These are phyloP conservation scores for Pulveroboletus frians DNA, from an alignment of 768 basidiomycete genomes.

Conservation along the genomic window DNA sequence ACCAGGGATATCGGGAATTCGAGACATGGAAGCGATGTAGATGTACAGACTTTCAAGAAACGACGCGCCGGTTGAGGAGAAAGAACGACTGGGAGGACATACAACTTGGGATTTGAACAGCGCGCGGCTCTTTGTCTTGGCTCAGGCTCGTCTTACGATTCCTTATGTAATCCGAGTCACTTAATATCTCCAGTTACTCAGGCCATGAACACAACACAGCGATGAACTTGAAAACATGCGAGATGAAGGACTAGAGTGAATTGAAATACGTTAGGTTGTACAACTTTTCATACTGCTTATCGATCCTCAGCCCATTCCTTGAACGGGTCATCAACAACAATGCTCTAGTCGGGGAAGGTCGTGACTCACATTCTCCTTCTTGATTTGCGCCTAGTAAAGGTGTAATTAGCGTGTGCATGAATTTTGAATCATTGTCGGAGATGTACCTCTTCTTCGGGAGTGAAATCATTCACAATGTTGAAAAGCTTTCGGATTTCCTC, in stretches of 20 bases:
- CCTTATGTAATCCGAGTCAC: slow-evolving; percentile 18
- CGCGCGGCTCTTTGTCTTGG: not conserved
- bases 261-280: slow-evolving; percentile 25
- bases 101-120: not conserved
- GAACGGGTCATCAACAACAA: slow-evolving; percentile 18
- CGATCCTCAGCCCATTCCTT: slow-evolving; percentile 95
- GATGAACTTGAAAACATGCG: slow-evolving; percentile 19
- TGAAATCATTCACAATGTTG: slow-evolving; percentile 98
- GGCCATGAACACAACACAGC: slow-evolving; percentile 11
- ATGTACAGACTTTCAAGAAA: not conserved
- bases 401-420: not conserved
- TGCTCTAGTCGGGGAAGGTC: not conserved
- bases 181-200: not conserved
- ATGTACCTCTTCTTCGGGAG: slow-evolving; percentile 94
- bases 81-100: not conserved
- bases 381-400: slow-evolving; percentile 79
- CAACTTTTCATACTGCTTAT: slow-evolving; percentile 37
- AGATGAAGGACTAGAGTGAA: slow-evolving; percentile 17
- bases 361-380: slow-evolving; percentile 91
- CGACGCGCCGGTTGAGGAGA: not conserved
- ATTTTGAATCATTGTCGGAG: slow-evolving; percentile 2
- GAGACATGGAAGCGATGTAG: slow-evolving; percentile 35
- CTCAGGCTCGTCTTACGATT: not conserved
- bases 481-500: slow-evolving; percentile 98
- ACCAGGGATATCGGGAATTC: slow-evolving; percentile 72